Evolutionary conservation across 805 yeast genomes (phyloP), one percentile per base, ranked within the genome.

Genomic region (Candida germanica): DNA sequence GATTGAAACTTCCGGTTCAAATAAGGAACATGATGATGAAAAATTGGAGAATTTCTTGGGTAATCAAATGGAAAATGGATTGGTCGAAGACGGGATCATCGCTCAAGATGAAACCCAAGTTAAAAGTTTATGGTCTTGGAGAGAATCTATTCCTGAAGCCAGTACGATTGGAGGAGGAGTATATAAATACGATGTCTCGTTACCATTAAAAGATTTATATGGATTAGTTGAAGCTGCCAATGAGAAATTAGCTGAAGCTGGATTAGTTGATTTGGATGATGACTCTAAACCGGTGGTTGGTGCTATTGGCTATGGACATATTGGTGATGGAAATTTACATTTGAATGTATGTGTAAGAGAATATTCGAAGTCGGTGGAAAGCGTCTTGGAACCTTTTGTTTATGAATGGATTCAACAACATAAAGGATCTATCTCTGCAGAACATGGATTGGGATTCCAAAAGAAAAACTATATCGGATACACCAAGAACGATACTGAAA

Each of bases 281-380:
- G 83, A 75, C 27, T 69, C 73, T 3, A 74, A 72, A 57, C 96
- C 97, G 2, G 97, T 86, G 2, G 81, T 87, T 36, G 83, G 79
- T 42, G 95, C 94, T 8, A 80, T 91, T 47, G 98, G 98, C 0
- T 93, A 91, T 53, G 98, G 98, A n/a, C 98, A 93, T 55, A 76
- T 93, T 51, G 98, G 98, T 38, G 98, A 93, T 57, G 98, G 98
- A 35, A 93, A 93, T 63, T 69, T 93, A 52, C 98, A 93, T 60
- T 75, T 93, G 55, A 93, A 93, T 56, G 94, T 93, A 34, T 83
- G 94, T 28, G 95, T 88, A 12, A 77, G 96, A 59, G 75, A 79
- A 51, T 93, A 93, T 63, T 72, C 72, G 44, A 82, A 85, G 57
- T 76, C 72, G 18, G 85, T 93, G 37, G 98, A 93, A 63, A 65